These are phyloP conservation scores for Starmerella ratchasimensis DNA, from an alignment of 805 yeast species.

Conservation along the genomic window DNA sequence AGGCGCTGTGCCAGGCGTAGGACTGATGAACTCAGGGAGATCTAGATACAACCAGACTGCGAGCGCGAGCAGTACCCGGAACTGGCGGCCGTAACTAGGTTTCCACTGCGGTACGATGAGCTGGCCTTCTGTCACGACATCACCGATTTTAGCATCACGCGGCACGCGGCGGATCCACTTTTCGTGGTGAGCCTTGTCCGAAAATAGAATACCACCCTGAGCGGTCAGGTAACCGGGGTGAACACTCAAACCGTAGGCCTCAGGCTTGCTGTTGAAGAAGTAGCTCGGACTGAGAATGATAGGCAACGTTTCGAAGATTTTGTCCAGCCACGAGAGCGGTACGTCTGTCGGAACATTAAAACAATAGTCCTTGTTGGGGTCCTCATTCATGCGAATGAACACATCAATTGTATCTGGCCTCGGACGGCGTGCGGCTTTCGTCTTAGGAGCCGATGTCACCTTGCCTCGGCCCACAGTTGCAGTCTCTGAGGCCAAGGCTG, in stretches of 20 bases:
- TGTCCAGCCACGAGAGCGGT: constrained; percentile 44
- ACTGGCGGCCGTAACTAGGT: constrained; percentile 27
- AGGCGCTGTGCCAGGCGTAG: constrained; percentile 82
- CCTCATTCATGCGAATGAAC: constrained; percentile 73
- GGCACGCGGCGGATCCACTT: constrained; percentile 34
- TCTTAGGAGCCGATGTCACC: too few species aligned
- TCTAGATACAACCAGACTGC: constrained; percentile 80
- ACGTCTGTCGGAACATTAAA: constrained; percentile 51
- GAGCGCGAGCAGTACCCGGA: constrained; percentile 21
- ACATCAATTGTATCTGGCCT: constrained; percentile 24
- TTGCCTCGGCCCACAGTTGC: too few species aligned
- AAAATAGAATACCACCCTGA: constrained; percentile 67
- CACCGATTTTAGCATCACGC: constrained; percentile 39
- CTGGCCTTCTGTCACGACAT: constrained; percentile 80
- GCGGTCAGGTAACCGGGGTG: constrained; percentile 74
- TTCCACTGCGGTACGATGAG: constrained; percentile 65
- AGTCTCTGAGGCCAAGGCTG: too few species aligned
- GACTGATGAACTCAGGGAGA: constrained; percentile 75
- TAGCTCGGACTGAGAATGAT: constrained; percentile 67
- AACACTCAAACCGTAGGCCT: constrained; percentile 45
- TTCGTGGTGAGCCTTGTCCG: constrained; percentile 39
- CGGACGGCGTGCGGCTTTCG: too few species aligned
- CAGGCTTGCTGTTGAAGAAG: constrained; percentile 53
- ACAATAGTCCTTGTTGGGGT: constrained; percentile 78
- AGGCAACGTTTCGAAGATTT: constrained; percentile 54